Evolutionary conservation across 768 basidiomycete genomes (phyloP), one percentile per base, ranked within the genome.

Genomic region (Lepiota venenata): DNA sequence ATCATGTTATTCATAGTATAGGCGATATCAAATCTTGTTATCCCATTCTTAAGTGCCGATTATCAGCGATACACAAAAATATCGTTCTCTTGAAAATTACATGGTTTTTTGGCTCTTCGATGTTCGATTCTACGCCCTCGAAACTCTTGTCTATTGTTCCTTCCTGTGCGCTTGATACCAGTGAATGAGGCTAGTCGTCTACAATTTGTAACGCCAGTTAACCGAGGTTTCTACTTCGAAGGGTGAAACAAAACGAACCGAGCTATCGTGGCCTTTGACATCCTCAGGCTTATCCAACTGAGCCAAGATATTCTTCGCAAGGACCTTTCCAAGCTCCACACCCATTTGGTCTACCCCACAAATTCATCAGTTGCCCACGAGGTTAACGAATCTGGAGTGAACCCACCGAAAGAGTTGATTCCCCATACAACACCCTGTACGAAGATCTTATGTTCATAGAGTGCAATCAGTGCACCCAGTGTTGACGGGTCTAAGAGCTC

Each of bases 401-500:
- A 69, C 81, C 32, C 50, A 92, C 92, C 95, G 68, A 93, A 98
- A 2, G 93, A 94, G 78, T 99, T 98, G 78, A 99, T 96, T 21
- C 95, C 95, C 95, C 94, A 98, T 55, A 98, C 79, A 42, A 91
- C 88, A 66, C 97, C 97, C 69, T 98, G 97, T 0, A 91, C 89
- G 71, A 98, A 98, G 67, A 99, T 97, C 79, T 99, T 99, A 80
- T 99, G 97, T 72, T 98, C 94, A 67, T 96, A 97, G 59, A 97
- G 65, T 14, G 89, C 92, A 66, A 97, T 89, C 51, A 97, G 75
- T 2, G 93, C 87, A 74, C 92, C 97, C 37, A 98, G 85, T 10
- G 86, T 90, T 39, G 85, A 82, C 11, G 97, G 96, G 1, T 93
- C 97, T 64, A 98, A 72, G 60, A 91, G 72, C 20, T 93, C 93